Base-by-base conservation (phyloP, 176 grass and related monocot species). In the Carex myosuroides region DNA sequence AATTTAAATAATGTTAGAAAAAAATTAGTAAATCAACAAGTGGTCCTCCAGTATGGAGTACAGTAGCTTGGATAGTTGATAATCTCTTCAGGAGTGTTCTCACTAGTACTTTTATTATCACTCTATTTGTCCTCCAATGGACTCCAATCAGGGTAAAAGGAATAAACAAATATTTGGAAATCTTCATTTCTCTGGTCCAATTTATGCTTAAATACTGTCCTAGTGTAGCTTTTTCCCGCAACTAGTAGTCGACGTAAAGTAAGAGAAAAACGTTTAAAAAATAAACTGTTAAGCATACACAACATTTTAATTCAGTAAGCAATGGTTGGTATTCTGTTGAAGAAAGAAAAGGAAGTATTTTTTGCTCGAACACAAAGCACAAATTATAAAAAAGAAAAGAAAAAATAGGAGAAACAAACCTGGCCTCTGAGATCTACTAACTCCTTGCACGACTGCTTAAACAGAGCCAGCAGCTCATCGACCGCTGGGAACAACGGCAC, bases 361-460 rank as follows among this genome's bases (percentile, higher is more conserved):
- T 69, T 69, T 41, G 13, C 32, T 66, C 58, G 18, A 84, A 37
- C 58, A 59, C 63, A 84, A 33, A 83, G n/a, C 72, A 77, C 10
- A 78, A 78, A 35, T 35, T 16, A 67, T 67, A 35, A 7, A 67
- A 32, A 2, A 33, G 46, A 48, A 20, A 76, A 59, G 39, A 20
- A 56, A 17, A 59, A 3, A 41, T 26, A 53, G 48, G 21, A 68
- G 22, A 67, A 39, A 62, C 81, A 13, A 30, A 95, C 96, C 96
- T 99, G 93, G 60, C 83, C 80, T 72, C 93, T 91, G 81, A 99
- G 93, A 85, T 95, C 93, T 21, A 99, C 87, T 26, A 99, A 88
- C 85, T 99, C 96, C 93, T 99, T 99, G 89, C 96, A 99, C 1
- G 97, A 99, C 70, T 96, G 92, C 88, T 96, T 99, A 87, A 99